phyloP scores from a whole-genome alignment of 306 rosid species.

The Abrus pulchellus region DNA sequence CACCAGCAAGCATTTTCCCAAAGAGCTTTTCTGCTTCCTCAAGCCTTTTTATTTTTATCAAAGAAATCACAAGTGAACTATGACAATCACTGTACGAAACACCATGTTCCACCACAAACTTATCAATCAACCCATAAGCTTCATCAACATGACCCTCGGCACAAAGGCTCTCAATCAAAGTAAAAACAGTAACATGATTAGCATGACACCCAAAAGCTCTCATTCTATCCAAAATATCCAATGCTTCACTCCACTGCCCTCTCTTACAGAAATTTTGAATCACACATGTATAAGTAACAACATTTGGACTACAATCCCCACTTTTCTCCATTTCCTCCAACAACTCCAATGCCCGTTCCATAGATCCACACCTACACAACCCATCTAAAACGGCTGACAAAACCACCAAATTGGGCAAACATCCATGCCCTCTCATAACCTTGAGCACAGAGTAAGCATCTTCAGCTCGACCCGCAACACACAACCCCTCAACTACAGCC shows the following conservation, averaged over 20 bases:
- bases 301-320: constrained; percentile 69
- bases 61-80: constrained; percentile 72
- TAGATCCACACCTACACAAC: constrained; percentile 57
- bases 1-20: constrained; percentile 66
- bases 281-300: constrained; percentile 78
- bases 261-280: constrained; percentile 75
- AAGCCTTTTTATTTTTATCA: constrained; percentile 56
- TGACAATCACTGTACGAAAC: constrained; percentile 71
- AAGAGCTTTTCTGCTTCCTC: constrained; percentile 79
- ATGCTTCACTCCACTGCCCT: constrained; percentile 65
- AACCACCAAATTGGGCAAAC: constrained; percentile 71
- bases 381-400: constrained; percentile 75
- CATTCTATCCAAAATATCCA: constrained; percentile 76
- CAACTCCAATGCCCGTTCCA: constrained; percentile 70
- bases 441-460: constrained; percentile 66
- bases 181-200: constrained; percentile 70
- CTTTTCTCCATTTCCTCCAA: constrained; percentile 85
- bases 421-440: constrained; percentile 71
- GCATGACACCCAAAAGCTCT: constrained; percentile 69
- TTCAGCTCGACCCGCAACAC: constrained; percentile 71
- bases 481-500: constrained; percentile 75
- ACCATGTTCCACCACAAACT: constrained; percentile 58
- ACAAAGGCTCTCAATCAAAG: constrained; percentile 64
- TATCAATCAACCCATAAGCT: constrained; percentile 69
- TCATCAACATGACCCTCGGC: constrained; percentile 61